phyloP scores from a whole-genome alignment of 2,329 filamentous ascomycete genomes.

The Corniculantispora saksenae region DNA sequence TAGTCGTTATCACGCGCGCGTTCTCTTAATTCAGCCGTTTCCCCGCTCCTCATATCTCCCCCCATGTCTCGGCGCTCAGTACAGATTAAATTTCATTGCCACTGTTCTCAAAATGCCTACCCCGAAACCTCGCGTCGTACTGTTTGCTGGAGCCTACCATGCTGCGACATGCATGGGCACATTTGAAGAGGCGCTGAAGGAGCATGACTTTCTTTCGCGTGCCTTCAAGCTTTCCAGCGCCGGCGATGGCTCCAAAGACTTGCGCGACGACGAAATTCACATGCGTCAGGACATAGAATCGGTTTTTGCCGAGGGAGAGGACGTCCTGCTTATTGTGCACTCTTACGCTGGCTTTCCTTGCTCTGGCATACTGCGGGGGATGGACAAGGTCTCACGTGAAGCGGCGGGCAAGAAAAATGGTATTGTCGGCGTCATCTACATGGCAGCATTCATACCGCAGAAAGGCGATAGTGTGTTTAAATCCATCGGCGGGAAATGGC shows the following conservation, averaged over 20 bases:
- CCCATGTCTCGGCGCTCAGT: too few relatives aligned
- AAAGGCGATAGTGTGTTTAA: not conserved
- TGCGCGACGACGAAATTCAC: not conserved
- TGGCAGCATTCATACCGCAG: not conserved
- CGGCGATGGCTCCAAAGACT: not conserved
- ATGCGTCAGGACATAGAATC: not conserved
- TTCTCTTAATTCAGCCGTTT: too few relatives aligned
- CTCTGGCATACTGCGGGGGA: not conserved
- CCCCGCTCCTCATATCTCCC: too few relatives aligned
- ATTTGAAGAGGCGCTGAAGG: not conserved
- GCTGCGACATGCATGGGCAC: not conserved
- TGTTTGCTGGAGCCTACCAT: slow-evolving; percentile 4
- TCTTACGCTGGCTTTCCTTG: not conserved
- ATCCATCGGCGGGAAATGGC: not conserved
- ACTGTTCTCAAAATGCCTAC: not conserved
- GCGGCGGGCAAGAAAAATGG: not conserved
- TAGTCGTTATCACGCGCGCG: too few relatives aligned
- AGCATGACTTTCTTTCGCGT: not conserved
- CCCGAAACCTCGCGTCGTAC: not conserved
- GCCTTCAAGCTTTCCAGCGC: not conserved
- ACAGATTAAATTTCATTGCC: too few relatives aligned
- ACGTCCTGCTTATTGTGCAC: slow-evolving; percentile 5
- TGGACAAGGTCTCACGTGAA: not conserved
- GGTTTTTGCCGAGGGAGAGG: not conserved
- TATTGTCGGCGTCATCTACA: not conserved